Base-by-base conservation (phyloP, 495 filamentous ascomycete species). In the Penicillium cinerascens region DNA sequence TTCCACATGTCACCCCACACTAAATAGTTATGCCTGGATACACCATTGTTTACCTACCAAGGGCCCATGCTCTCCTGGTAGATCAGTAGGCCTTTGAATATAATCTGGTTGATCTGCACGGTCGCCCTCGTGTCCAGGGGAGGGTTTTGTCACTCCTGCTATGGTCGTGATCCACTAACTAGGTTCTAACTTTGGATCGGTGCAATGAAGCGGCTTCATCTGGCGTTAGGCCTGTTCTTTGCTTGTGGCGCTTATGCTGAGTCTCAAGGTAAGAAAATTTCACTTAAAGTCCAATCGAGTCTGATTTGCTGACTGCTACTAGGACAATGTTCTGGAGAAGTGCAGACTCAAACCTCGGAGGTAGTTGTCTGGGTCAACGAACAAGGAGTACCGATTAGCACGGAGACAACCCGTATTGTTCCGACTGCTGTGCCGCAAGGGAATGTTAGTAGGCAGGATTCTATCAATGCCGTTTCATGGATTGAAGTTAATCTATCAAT, bases 361-460 rank as follows among this genome's bases (percentile, higher is more conserved):
- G 80, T 86, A 16, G 70, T 86, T 23, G 79, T 88, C 55, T 86
- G 78, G 60, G 80, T 89, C 23, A 79, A 92, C 61, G 70, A 82
- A 44, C 52, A 81, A 47, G 85, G 87, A 47, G 72, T 81, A 7
- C 73, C 75, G 0, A 51, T 87, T 26, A 52, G 56, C 29, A 53
- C 60, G 17, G 64, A 68, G 22, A 63, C 59, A 9, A 42, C 46
- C 15, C 51, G 41, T 29, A 43, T 49, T 23, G 42, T 45, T 44
- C 40, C 51, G 11, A 45, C 49, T 17, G 38, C 49, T 16, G 9
- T 21, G 35, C 16, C 33, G 4, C 44, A 51, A 43, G 45, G 33
- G 26, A 49, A 47, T 35, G 63, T 66, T 35, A 56, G 63, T 66
- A 51, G 42, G 53, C 21, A 26, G 2, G 13, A 39, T 11, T 2